Percentiles rank a stretch among this genome's conserved stretches.
phyloP scores from a whole-genome alignment of 1,139 yeast genomes.

The Blastobotrys illinoisensis region DNA sequence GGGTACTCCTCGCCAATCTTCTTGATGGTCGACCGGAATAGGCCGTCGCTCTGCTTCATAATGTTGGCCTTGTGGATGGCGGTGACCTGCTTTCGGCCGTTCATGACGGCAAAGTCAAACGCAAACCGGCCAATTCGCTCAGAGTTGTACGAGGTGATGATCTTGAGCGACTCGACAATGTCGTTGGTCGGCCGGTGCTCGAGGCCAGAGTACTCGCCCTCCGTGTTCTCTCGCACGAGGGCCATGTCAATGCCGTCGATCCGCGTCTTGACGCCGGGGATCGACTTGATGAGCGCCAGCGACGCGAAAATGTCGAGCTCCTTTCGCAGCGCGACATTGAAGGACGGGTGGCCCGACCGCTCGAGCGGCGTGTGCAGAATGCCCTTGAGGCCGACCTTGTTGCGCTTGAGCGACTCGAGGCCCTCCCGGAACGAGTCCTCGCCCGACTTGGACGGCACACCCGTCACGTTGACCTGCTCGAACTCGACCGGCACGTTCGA shows the following conservation, averaged over 20 bases:
- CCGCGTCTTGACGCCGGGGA: constrained; percentile 91
- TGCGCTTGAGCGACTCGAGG: constrained; percentile 86
- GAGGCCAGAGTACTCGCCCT: constrained; percentile 97
- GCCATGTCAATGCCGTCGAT: constrained; percentile 87
- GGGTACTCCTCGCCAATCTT: constrained; percentile 89
- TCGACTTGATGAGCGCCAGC: constrained; percentile 84
- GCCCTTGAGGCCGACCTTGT: constrained; percentile 96
- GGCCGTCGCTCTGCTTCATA: constrained; percentile 98
- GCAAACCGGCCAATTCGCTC: constrained; percentile 98
- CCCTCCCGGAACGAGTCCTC: constrained; percentile 65
- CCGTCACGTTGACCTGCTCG: constrained; percentile 87
- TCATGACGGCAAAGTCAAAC: constrained; percentile 88
- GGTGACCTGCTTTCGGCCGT: constrained; percentile 87
- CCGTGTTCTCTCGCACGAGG: constrained; percentile 93
- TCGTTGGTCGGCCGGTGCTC: constrained; percentile 98
- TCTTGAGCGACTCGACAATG: constrained; percentile 93
- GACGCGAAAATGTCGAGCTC: constrained; percentile 95
- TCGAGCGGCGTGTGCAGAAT: constrained; percentile 86
- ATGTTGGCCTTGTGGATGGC: constrained; percentile 99
- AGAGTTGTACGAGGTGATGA: constrained; percentile 89
- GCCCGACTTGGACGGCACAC: constrained; percentile 49
- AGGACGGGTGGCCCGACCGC: constrained; percentile 67
- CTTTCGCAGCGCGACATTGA: constrained; percentile 94
- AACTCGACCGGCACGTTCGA: constrained; percentile 89
- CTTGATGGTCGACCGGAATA: constrained; percentile 90